Percentiles rank a stretch among this genome's conserved stretches.
phyloP scores from a whole-genome alignment of 78 protist genomes.

The Mastigamoeba balamuthi region DNA sequence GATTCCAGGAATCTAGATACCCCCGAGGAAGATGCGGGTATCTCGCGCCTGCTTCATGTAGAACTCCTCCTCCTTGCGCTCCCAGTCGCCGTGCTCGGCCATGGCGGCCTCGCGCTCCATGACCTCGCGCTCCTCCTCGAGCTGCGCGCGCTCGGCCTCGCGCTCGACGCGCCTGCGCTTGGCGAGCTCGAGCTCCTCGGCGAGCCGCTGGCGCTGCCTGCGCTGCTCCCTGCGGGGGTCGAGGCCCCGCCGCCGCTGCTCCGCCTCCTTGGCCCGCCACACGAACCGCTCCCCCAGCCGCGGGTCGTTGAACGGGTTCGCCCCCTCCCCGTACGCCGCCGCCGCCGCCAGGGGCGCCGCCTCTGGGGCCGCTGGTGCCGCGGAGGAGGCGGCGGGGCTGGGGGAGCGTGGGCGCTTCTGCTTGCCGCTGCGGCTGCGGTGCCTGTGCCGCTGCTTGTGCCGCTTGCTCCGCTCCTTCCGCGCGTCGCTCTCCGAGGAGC shows the following conservation, averaged over 20 bases:
- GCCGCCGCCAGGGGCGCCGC: too few relatives aligned
- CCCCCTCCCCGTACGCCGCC: too few relatives aligned
- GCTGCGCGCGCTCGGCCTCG: conserved; percentile 48
- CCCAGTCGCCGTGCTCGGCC: conserved; percentile 35
- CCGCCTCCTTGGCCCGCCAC: conserved; percentile 72
- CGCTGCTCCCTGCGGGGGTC: conserved; percentile 7
- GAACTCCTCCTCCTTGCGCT: conserved; percentile 69
- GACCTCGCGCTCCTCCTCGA: conserved; percentile 53
- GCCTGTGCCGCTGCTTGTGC: too few relatives aligned
- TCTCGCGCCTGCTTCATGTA: conserved; percentile 49
- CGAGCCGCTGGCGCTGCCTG: background rate
- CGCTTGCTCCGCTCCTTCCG: too few relatives aligned
- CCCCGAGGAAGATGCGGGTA: too few relatives aligned
- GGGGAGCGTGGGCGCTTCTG: too few relatives aligned
- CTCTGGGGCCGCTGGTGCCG: too few relatives aligned
- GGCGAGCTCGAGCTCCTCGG: conserved; percentile 55
- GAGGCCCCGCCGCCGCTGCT: background rate
- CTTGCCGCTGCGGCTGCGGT: too few relatives aligned
- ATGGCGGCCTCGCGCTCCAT: conserved; percentile 30
- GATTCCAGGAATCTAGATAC: too few relatives aligned
- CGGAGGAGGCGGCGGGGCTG: too few relatives aligned
- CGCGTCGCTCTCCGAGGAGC: too few relatives aligned
- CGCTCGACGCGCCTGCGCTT: conserved; percentile 60
- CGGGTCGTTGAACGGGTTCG: conserved; percentile 78
- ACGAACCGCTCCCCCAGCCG: conserved; percentile 56